A percentile compares a stretch with the other conserved stretches of the same genome.
Evolutionary conservation across 176 grass and related monocot genomes (phyloP).

Genomic region (Avena atlantica): DNA sequence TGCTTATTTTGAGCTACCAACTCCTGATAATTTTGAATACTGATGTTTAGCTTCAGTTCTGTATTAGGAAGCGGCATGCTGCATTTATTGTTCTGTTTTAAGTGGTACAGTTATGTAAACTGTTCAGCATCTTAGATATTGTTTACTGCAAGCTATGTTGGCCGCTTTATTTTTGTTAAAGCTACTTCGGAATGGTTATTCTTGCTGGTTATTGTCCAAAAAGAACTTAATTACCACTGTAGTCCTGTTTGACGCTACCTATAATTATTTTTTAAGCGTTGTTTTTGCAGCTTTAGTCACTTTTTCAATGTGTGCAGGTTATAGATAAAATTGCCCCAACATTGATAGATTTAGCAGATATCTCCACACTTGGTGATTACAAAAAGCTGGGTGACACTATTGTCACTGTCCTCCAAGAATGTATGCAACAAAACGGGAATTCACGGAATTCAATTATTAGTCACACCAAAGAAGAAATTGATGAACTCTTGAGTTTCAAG

Average conservation of each 20-base stretch:
- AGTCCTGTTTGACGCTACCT: neutral
- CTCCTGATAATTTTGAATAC: neutral
- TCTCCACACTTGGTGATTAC: constrained; percentile 75
- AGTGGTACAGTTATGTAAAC: constrained; percentile 18
- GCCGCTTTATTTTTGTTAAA: constrained; percentile 26
- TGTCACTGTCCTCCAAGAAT: constrained; percentile 77
- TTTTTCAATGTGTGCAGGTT: constrained; percentile 51
- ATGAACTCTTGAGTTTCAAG: constrained; percentile 82
- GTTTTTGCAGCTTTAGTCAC: constrained; percentile 15
- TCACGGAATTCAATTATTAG: constrained; percentile 55
- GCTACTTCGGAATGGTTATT: constrained; percentile 17
- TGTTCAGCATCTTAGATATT: constrained; percentile 21
- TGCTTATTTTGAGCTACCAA: constrained; percentile 16
- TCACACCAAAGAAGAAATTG: constrained; percentile 76
- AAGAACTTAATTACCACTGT: neutral
- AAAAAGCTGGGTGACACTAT: constrained; percentile 88
- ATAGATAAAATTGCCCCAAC: constrained; percentile 89
- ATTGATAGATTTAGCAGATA: constrained; percentile 81
- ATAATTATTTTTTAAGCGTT: neutral
- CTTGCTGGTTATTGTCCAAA: neutral
- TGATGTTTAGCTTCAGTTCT: neutral
- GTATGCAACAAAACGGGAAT: constrained; percentile 56
- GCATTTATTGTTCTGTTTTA: neutral
- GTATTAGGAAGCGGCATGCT: neutral
- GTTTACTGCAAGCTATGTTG: neutral